Evolutionary conservation across 176 grass and related monocot species (phyloP).

Genomic region (Tillandsia leiboldiana): DNA sequence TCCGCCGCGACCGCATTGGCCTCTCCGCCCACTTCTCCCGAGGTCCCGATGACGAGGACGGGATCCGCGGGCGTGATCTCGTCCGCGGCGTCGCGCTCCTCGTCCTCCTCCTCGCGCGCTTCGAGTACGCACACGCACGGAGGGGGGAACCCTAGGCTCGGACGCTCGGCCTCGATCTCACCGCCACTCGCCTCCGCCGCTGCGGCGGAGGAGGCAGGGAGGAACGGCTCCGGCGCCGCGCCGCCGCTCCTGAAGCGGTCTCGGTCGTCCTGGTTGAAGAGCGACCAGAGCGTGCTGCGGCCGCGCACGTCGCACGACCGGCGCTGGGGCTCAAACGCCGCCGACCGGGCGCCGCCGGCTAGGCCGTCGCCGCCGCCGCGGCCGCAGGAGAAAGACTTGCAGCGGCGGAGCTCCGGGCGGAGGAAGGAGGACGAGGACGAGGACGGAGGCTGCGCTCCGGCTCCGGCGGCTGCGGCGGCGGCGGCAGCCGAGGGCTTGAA

Average conservation of each 20-base stretch:
- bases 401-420: constrained; percentile 39
- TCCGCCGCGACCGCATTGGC: constrained; percentile 9
- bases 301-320: constrained; percentile 75
- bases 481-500: constrained; percentile 26
- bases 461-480: constrained; percentile 7
- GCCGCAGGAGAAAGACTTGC: constrained; percentile 77
- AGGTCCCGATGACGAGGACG: constrained; percentile 37
- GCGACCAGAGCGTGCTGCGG: constrained; percentile 80
- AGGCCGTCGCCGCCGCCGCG: constrained; percentile 37
- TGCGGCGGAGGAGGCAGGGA: constrained; percentile 28
- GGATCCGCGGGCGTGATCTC: constrained; percentile 65
- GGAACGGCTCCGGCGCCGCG: constrained; percentile 32
- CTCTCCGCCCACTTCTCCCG: constrained; percentile 53
- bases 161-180: constrained; percentile 15
- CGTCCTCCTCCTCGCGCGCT: constrained; percentile 25
- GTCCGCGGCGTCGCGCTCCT: constrained; percentile 37
- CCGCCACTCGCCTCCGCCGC: constrained; percentile 32
- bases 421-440: constrained; percentile 24
- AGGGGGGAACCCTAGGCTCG: constrained; percentile 30
- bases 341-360: neutral
- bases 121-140: constrained; percentile 20
- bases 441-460: neutral
- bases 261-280: constrained; percentile 86
- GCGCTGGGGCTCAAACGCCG: constrained; percentile 65
- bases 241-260: constrained; percentile 43